Percentiles rank a stretch among this genome's conserved stretches.
Conservation (phyloP, 352 stramenopile species). For the Globisporangium uncinulatum region DNA sequence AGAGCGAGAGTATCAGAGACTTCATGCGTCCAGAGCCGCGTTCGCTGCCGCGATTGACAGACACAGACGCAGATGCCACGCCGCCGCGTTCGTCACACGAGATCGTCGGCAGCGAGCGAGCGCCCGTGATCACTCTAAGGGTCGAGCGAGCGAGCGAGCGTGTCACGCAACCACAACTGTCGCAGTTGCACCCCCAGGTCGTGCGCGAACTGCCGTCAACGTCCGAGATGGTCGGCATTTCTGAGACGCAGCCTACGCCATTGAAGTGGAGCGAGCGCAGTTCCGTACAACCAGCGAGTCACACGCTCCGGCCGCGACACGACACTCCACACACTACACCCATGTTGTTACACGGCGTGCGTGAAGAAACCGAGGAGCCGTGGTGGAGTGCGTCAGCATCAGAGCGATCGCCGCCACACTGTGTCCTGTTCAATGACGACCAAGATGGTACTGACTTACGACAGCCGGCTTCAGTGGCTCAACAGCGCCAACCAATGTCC, state of each 20-base stretch:
- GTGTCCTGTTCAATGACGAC: too few relatives aligned
- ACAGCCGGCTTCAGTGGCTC: neutral
- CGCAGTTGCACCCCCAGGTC: neutral
- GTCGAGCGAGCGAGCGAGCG: slow-evolving; percentile 4
- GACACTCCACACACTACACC: too few relatives aligned
- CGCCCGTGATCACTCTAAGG: slow-evolving; percentile 5
- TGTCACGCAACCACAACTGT: neutral
- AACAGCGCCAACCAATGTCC: slow-evolving; percentile 3
- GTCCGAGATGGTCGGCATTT: slow-evolving; percentile 34
- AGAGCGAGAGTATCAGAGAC: neutral
- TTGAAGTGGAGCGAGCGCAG: too few relatives aligned
- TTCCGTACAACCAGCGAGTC: neutral
- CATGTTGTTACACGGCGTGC: too few relatives aligned
- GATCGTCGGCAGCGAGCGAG: neutral
- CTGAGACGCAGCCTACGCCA: neutral
- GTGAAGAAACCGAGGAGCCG: too few relatives aligned
- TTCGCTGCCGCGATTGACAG: neutral
- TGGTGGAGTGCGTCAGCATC: too few relatives aligned
- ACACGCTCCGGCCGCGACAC: neutral
- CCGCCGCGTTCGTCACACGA: neutral
- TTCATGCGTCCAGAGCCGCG: too few relatives aligned
- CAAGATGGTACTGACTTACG: too few relatives aligned
- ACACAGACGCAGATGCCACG: neutral
- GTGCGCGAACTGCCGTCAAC: slow-evolving; percentile 30
- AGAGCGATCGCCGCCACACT: too few relatives aligned